Percentiles rank a stretch among this genome's conserved stretches.
phyloP scores from a whole-genome alignment of 345 rosid genomes.

The Populus euphratica region DNA sequence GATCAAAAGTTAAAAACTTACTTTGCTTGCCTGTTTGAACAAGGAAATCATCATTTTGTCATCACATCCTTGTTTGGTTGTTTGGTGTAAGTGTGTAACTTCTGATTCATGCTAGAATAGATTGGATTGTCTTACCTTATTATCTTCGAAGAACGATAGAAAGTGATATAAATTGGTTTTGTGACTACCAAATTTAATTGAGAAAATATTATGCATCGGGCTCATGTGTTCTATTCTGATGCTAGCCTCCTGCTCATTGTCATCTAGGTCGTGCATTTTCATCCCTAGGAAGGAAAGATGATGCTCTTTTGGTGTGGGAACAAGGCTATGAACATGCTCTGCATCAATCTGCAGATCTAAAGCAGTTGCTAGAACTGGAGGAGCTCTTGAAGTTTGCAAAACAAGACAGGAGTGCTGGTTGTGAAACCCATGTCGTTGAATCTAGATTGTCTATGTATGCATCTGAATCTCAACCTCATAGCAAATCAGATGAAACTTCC shows the following conservation, averaged over 20 bases:
- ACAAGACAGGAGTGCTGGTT: slow-evolving; percentile 36
- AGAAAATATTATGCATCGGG: not conserved
- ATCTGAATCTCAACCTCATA: slow-evolving; percentile 21
- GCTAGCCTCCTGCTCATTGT: slow-evolving; percentile 18
- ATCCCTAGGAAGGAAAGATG: slow-evolving; percentile 76
- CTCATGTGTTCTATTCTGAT: slow-evolving; percentile 10
- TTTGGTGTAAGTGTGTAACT: not conserved
- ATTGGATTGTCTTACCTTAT: slow-evolving; percentile 1
- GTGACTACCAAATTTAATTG: not conserved
- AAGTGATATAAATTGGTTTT: not conserved
- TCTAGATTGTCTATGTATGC: slow-evolving; percentile 17
- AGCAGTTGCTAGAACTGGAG: slow-evolving; percentile 83
- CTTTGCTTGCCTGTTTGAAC: not conserved
- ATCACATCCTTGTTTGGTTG: not conserved
- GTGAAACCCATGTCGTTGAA: slow-evolving; percentile 28
- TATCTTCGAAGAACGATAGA: not conserved
- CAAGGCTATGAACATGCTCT: slow-evolving; percentile 65
- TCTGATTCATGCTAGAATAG: not conserved
- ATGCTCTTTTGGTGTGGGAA: slow-evolving; percentile 73
- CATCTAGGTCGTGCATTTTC: slow-evolving; percentile 67
- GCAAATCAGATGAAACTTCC: slow-evolving; percentile 25
- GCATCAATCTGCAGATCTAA: slow-evolving; percentile 72
- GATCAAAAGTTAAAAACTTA: not conserved
- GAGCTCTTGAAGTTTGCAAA: slow-evolving; percentile 57
- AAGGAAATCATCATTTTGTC: not conserved